Base-by-base conservation (phyloP, 306 rosid genomes). In the Heteromeles arbutifolia region DNA sequence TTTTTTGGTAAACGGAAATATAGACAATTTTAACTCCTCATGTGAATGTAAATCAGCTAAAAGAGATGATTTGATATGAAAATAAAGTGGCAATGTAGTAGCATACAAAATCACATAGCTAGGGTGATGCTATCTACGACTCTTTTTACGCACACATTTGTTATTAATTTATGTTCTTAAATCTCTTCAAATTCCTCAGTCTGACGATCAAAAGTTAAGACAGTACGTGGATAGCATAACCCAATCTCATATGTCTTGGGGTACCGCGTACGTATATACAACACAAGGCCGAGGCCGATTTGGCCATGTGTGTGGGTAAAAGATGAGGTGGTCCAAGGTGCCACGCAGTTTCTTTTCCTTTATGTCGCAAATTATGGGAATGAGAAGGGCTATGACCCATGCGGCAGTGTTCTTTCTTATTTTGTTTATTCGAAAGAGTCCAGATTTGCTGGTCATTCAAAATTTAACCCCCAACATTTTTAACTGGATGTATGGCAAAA, bases 271-370 rank as follows among this genome's bases (percentile, higher is more conserved):
- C 19, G 43, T 59, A 73, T 22, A 44, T 21, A 18, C 5, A 14
- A 65, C 19, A 37, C 0, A 8, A 9, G 69, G 69, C 48, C 18
- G 5, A 5, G 45, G 50, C 2, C 22, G 10, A 32, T 85, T 87
- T 86, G 89, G 79, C 85, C 26, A 73, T 83, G 89, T 34, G 39
- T 34, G 41, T 86, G 89, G 79, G 85, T 26, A 77, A 80, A 86
- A 78, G 92, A 88, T 90, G 90, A 85, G 90, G 97, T 92, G 98
- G 97, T 95, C 98, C 97, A 83, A 85, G 74, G 69, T 34, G 61
- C 80, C 78, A 52, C 79, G 70, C 79, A 68, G 76, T 81, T 74
- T 26, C 29, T 37, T 81, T 74, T 26, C 29, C 31, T 77, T 65
- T 44, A 5, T 80, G 75, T 86, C 88, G 84, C 82, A 68, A 85